Percentiles rank a stretch among this genome's conserved stretches.
phyloP scores from a whole-genome alignment of 495 filamentous ascomycete genomes.

The Penicillium manginii region DNA sequence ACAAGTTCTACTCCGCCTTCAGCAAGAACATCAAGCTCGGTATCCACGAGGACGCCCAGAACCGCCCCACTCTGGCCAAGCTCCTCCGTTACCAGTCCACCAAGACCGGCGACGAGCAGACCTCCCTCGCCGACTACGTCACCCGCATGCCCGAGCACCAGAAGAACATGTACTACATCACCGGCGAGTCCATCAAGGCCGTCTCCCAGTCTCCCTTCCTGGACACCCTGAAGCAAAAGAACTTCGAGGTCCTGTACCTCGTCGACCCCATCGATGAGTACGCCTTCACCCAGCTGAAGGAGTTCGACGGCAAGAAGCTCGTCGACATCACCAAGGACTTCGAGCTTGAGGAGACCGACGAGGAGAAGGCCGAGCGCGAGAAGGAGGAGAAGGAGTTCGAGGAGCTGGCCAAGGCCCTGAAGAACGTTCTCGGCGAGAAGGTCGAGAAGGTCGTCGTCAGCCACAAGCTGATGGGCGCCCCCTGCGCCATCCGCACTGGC shows the following conservation, averaged over 20 bases:
- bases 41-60: slow-evolving; percentile 99
- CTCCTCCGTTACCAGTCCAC: slow-evolving; percentile 98
- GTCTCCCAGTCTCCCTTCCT: slow-evolving; percentile 98
- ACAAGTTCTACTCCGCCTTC: slow-evolving; percentile 99
- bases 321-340: slow-evolving; percentile 99
- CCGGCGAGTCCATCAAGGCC: slow-evolving; percentile 98
- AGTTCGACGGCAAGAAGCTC: slow-evolving; percentile 99
- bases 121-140: slow-evolving; percentile 94
- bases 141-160: slow-evolving; percentile 99
- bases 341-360: slow-evolving; percentile 99
- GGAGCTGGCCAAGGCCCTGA: slow-evolving; percentile 87
- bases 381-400: slow-evolving; percentile 98
- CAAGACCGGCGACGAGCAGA: slow-evolving; percentile 95
- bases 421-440: slow-evolving; percentile 99
- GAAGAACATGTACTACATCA: slow-evolving; percentile 99
- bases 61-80: slow-evolving; percentile 91
- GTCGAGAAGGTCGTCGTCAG: slow-evolving; percentile 99
- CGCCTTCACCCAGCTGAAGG: slow-evolving; percentile 99
- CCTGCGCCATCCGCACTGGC: slow-evolving; percentile 98
- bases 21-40: slow-evolving; percentile 99
- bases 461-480: slow-evolving; percentile 94
- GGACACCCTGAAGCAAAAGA: slow-evolving; percentile 98
- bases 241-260: slow-evolving; percentile 99
- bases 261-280: slow-evolving; percentile 99
- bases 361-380: slow-evolving; percentile 98